Evolutionary conservation across 148 eudicot species (phyloP).

Genomic region (Nyssa sinensis): DNA sequence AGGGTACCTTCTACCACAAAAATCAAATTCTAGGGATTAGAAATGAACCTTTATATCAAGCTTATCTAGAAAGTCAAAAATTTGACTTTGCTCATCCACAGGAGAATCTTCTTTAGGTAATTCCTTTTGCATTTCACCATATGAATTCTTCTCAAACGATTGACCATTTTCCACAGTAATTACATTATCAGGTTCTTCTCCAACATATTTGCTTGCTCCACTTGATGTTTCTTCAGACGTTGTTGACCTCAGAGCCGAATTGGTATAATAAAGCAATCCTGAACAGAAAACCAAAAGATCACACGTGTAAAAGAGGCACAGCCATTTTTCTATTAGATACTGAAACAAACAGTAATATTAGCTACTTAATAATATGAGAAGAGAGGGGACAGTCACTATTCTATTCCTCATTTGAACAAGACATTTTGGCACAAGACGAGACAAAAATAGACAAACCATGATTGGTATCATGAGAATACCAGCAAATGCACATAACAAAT

Average conservation of each 20-base stretch:
- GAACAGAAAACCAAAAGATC: conserved; percentile 6
- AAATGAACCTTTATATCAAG: conserved; percentile 51
- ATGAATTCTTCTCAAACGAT: conserved; percentile 24
- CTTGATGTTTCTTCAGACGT: conserved; percentile 46
- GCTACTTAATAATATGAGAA: too few relatives aligned
- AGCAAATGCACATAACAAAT: too few relatives aligned
- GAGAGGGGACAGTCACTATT: too few relatives aligned
- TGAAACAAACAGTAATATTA: too few relatives aligned
- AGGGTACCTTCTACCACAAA: too few relatives aligned
- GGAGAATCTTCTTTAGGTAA: conserved; percentile 23
- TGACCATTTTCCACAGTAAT: conserved; percentile 29
- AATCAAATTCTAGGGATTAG: not conserved
- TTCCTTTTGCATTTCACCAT: conserved; percentile 21
- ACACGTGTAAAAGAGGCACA: too few relatives aligned
- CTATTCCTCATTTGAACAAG: too few relatives aligned
- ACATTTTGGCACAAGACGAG: too few relatives aligned
- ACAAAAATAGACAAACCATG: too few relatives aligned
- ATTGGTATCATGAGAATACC: too few relatives aligned
- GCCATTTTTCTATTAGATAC: too few relatives aligned
- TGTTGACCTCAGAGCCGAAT: conserved; percentile 33
- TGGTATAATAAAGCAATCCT: conserved; percentile 30
- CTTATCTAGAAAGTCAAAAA: conserved; percentile 40
- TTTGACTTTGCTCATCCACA: conserved; percentile 25
- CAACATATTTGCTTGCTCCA: conserved; percentile 23
- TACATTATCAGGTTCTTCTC: conserved; percentile 24